These are phyloP conservation scores for Agroathelia rolfsii DNA, from an alignment of 1,284 basidiomycete species.

Conservation along the genomic window DNA sequence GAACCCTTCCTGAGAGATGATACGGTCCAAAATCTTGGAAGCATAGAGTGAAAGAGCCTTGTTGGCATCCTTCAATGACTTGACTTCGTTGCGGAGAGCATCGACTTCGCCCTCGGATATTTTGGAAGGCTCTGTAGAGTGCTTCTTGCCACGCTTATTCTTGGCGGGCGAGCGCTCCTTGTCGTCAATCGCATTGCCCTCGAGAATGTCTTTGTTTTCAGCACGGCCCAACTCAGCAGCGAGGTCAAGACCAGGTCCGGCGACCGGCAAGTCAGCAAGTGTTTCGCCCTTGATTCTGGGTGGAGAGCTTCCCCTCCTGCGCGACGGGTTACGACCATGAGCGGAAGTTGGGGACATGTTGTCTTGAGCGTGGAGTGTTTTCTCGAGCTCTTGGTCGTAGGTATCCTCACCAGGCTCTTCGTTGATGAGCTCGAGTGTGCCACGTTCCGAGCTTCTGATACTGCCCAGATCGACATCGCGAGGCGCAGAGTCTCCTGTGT, in stretches of 20 bases:
- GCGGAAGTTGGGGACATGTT: constrained; percentile 26
- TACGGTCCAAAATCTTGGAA: constrained; percentile 92
- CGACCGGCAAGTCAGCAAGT: constrained; percentile 70
- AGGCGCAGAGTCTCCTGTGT: constrained; percentile 41
- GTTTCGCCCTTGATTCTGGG: constrained; percentile 65
- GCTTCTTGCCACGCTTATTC: constrained; percentile 46
- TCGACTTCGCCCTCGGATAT: constrained; percentile 49
- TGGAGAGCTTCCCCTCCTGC: constrained; percentile 35
- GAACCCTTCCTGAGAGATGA: constrained; percentile 88
- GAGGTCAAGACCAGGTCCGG: constrained; percentile 79
- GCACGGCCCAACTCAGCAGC: constrained; percentile 85
- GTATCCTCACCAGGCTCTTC: constrained; percentile 33
- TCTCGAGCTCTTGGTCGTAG: constrained; percentile 26
- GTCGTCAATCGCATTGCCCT: constrained; percentile 42
- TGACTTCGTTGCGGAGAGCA: constrained; percentile 70
- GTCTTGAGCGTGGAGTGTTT: constrained; percentile 27
- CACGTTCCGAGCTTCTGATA: constrained; percentile 43
- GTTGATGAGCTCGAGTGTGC: constrained; percentile 45
- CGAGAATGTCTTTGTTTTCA: constrained; percentile 68
- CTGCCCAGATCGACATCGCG: constrained; percentile 40
- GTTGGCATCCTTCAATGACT: constrained; percentile 88
- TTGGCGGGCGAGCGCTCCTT: constrained; percentile 39
- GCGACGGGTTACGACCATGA: too few relatives aligned
- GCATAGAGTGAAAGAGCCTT: constrained; percentile 90
- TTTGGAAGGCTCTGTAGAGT: constrained; percentile 26